Evolutionary conservation across 805 yeast species (phyloP), one percentile per base, ranked within the genome.

Genomic region (Alloascoidea hylecoeti): DNA sequence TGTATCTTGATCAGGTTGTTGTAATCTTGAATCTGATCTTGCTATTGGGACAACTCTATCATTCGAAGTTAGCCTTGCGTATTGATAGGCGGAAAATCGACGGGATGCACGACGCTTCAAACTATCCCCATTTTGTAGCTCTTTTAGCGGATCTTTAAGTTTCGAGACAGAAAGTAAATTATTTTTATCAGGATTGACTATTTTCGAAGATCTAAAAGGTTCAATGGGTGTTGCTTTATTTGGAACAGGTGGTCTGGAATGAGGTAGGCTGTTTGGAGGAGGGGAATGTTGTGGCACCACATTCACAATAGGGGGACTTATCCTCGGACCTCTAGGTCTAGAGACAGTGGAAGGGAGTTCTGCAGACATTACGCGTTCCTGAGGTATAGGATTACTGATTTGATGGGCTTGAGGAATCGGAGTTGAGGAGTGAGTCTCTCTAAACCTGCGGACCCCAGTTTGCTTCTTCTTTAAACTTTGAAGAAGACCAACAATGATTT

Each of bases 91-190:
- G 3, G 96, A 85, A 52, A 80, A 89, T 39, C 98, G 64, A 47
- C 89, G 79, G 0, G 96, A 88, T 0, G 97, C 99, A 43, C 96
- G 70, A 46, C 99, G 70, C 61, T 80, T 94, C 19, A 92, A 61
- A 2, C 83, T 79, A 36, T 82, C 83, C 2, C 88, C 84, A 35
- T 78, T 75, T 49, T 89, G 95, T 5, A 89, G 63, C 46, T 82
- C 83, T 0, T 75, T 64, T 18, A 88, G 62, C 0, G 95, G 85
- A 47, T 79, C 85, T 15, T 54, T 58, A 39, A 50, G 53, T 16
- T 40, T 28, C 6, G 42, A 5, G 33, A 14, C 19, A 5, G 14
- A 4, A 15, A 15, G 16, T 38, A 6, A 5, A 19, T n/a, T 19
- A 16, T n/a, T 15, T 14, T 6, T 33, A 16, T 5, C 17, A 17